These are phyloP conservation scores for Datura wrightii DNA, from an alignment of 257 asterid genomes.

Conservation along the genomic window DNA sequence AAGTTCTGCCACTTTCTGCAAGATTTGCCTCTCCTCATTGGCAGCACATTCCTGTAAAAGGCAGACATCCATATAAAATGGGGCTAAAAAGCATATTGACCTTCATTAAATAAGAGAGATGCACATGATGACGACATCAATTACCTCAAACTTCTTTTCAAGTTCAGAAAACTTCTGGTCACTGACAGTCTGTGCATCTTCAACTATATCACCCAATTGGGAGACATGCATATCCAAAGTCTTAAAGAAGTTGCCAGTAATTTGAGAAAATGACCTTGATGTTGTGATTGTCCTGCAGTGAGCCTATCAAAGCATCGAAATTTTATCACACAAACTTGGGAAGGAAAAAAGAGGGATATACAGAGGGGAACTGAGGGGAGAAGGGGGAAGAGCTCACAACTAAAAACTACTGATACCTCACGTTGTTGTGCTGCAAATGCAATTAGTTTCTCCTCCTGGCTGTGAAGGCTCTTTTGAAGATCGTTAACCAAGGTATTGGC, in stretches of 20 bases:
- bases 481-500: conserved; percentile 82
- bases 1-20: conserved; percentile 91
- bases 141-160: conserved; percentile 94
- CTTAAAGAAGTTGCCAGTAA: conserved; percentile 68
- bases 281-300: conserved; percentile 80
- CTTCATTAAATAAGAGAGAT: conserved; percentile 26
- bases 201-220: conserved; percentile 77
- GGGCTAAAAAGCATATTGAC: neutral
- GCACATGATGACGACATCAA: conserved; percentile 33
- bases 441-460: conserved; percentile 73
- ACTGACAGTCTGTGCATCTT: conserved; percentile 74
- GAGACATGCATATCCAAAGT: conserved; percentile 77
- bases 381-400: conserved; percentile 12
- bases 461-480: conserved; percentile 84
- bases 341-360: conserved; percentile 23
- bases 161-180: conserved; percentile 76
- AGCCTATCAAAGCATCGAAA: conserved; percentile 60
- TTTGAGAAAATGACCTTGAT: conserved; percentile 78
- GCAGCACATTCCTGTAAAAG: conserved; percentile 85
- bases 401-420: conserved; percentile 51
- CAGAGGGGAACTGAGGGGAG: neutral
- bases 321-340: conserved; percentile 28
- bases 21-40: conserved; percentile 82
- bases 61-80: neutral
- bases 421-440: conserved; percentile 79